These are phyloP conservation scores for Suillus placidus DNA, from an alignment of 768 basidiomycete genomes.

Conservation along the genomic window DNA sequence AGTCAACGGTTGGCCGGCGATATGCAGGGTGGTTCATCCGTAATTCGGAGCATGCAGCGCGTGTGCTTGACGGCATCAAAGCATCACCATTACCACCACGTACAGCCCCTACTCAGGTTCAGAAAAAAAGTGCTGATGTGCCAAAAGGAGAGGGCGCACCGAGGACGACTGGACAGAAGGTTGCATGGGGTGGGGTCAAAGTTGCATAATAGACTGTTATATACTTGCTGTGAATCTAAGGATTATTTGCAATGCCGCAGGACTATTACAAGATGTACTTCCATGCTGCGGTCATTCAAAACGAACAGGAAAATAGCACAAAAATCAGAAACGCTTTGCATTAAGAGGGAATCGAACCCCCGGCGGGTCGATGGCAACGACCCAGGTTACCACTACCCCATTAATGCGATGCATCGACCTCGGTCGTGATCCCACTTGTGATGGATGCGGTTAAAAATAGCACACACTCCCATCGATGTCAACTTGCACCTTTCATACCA, in stretches of 20 bases:
- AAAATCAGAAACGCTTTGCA: slow-evolving; percentile 41
- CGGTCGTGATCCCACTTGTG: not conserved
- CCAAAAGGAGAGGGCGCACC: slow-evolving; percentile 33
- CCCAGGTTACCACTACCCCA: slow-evolving; percentile 70
- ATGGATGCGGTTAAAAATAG: not conserved
- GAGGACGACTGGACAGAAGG: slow-evolving; percentile 53
- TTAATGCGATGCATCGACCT: slow-evolving; percentile 42
- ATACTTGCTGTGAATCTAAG: not conserved
- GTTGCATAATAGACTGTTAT: slow-evolving; percentile 20
- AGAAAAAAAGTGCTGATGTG: slow-evolving; percentile 23
- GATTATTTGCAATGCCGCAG: not conserved
- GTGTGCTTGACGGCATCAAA: slow-evolving; percentile 80
- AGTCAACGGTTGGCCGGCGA: slow-evolving; percentile 89
- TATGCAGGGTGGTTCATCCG: slow-evolving; percentile 99
- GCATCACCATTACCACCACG: slow-evolving; percentile 52
- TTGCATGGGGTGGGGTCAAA: slow-evolving; percentile 52
- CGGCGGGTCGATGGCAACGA: slow-evolving; percentile 82
- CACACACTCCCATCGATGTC: not conserved
- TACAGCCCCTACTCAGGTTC: slow-evolving; percentile 3
- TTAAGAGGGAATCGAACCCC: slow-evolving; percentile 89
- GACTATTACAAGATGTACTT: not conserved
- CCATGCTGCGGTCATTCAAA: not conserved
- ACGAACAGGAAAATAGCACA: not conserved
- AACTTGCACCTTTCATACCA: not conserved
- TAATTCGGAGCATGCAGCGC: slow-evolving; percentile 89